These are phyloP conservation scores for Trebouxiophyceae sp. DNA, from an alignment of 163 green algal genomes.

Conservation along the genomic window DNA sequence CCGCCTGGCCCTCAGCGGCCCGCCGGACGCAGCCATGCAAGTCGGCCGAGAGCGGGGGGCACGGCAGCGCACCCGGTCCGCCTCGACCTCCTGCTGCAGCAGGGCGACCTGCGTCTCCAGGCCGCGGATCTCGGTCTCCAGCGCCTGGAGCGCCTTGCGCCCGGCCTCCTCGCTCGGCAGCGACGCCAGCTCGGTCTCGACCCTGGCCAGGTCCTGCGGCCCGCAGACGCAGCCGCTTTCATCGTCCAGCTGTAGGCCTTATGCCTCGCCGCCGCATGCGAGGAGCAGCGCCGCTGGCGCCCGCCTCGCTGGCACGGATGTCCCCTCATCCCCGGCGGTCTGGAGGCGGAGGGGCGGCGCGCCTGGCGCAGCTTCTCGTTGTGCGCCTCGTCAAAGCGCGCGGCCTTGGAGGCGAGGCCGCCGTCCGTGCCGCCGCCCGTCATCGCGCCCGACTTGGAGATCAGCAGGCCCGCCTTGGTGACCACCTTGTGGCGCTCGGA, in stretches of 20 bases:
- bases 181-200: constrained; percentile 6
- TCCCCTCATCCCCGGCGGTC: no score
- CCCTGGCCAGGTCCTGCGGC: constrained; percentile 4
- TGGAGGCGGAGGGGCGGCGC: not conserved
- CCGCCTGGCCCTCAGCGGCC: no score
- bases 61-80: no score
- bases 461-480: constrained; percentile 77
- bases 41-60: not conserved
- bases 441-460: constrained; percentile 67
- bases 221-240: no score
- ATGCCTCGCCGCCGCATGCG: no score
- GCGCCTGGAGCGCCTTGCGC: constrained; percentile 18
- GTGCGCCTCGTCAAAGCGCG: constrained; percentile 63
- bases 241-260: no score
- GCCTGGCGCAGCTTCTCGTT: constrained; percentile 42
- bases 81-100: constrained; percentile 17
- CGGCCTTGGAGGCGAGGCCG: constrained; percentile 48
- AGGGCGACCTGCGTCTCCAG: constrained; percentile 25
- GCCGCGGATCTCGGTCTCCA: constrained; percentile 25
- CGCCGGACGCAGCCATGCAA: no score
- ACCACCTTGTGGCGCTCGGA: constrained; percentile 71
- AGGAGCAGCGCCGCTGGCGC: no score
- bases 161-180: constrained; percentile 19
- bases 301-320: no score
- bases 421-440: constrained; percentile 57